Conservation (phyloP, 768 basidiomycete species). For the Amanita molliuscula region DNA sequence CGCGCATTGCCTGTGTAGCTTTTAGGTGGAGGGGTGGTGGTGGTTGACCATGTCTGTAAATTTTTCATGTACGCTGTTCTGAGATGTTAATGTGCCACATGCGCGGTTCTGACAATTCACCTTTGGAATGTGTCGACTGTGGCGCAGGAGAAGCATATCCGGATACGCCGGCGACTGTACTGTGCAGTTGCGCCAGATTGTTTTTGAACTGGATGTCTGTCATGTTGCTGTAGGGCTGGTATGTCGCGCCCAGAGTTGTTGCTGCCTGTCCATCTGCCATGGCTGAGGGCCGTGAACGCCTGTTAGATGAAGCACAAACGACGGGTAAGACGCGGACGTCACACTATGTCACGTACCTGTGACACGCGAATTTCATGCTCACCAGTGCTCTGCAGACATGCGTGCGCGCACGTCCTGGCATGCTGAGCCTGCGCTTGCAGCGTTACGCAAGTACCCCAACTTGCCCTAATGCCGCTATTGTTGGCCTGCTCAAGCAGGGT, state of each 20-base stretch:
- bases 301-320: neutral
- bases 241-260: slow-evolving; percentile 11
- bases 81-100: slow-evolving; percentile 7
- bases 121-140: slow-evolving; percentile 24
- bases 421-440: slow-evolving; percentile 4
- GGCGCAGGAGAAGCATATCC: slow-evolving; percentile 32
- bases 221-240: slow-evolving; percentile 30
- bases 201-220: slow-evolving; percentile 56
- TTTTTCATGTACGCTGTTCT: slow-evolving; percentile 54
- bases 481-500: slow-evolving; percentile 32
- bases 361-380: neutral
- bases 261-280: slow-evolving; percentile 21
- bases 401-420: slow-evolving; percentile 5
- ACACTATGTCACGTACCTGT: neutral
- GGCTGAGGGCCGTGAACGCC: neutral
- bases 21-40: slow-evolving; percentile 44
- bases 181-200: slow-evolving; percentile 42
- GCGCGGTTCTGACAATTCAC: slow-evolving; percentile 12
- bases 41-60: slow-evolving; percentile 56
- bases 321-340: slow-evolving; percentile 5
- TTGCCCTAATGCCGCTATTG: slow-evolving; percentile 16
- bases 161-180: slow-evolving; percentile 24
- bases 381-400: slow-evolving; percentile 1
- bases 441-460: slow-evolving; percentile 1
- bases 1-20: slow-evolving; percentile 26